These are phyloP conservation scores for Diaporthe sp. DNA, from an alignment of 2,329 filamentous ascomycete species.

Conservation along the genomic window DNA sequence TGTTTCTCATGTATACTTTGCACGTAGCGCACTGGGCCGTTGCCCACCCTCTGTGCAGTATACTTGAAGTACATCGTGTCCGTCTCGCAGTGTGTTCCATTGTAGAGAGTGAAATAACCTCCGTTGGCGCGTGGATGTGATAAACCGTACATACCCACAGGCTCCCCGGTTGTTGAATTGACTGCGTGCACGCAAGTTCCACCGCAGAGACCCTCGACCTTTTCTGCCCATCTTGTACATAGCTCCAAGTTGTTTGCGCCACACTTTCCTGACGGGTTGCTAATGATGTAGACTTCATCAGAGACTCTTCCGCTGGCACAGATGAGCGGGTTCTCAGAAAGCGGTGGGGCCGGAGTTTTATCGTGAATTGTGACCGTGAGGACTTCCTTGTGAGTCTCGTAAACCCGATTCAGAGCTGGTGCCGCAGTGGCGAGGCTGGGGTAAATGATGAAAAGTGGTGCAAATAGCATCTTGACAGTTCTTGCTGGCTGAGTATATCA, in stretches of 20 bases:
- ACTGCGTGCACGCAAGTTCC: not conserved
- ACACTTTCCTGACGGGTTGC: not conserved
- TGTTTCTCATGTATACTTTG: not conserved
- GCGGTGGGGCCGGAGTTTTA: not conserved
- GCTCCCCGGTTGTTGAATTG: not conserved
- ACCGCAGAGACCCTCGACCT: not conserved
- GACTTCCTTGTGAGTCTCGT: not conserved
- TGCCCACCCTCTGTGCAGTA: not conserved
- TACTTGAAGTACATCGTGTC: not conserved
- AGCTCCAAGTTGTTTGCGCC: not conserved
- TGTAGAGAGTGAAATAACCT: slow-evolving; percentile 9
- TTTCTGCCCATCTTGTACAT: not conserved
- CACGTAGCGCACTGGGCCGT: not conserved
- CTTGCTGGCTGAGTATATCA: not conserved
- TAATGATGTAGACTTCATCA: slow-evolving; percentile 12
- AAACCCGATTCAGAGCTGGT: not conserved
- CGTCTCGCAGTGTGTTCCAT: not conserved
- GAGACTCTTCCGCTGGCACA: not conserved
- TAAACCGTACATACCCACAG: not conserved
- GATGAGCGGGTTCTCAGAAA: not conserved
- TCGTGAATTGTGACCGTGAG: not conserved
- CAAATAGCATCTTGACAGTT: not conserved
- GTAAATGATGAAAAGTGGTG: too few relatives aligned
- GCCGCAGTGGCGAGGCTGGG: not conserved
- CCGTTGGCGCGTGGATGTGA: not conserved